Evolutionary conservation across 495 filamentous ascomycete species (phyloP).

Genomic region (Bacidia rubella): DNA sequence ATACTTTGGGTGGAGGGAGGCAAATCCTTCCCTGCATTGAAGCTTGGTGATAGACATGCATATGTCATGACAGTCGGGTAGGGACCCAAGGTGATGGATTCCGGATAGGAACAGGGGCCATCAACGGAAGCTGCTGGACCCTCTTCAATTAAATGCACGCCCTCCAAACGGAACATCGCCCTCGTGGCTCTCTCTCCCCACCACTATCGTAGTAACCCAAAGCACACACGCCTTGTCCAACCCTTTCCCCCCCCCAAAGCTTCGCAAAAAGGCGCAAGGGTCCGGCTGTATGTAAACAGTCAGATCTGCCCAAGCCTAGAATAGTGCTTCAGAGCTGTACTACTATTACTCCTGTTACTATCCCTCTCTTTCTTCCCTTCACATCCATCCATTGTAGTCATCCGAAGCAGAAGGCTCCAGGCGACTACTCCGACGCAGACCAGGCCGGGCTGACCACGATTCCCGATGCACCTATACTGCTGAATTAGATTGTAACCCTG

Average conservation of each 20-base stretch:
- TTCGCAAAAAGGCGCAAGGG: slow-evolving; percentile 2
- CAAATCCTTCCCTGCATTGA: neutral
- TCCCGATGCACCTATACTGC: no score
- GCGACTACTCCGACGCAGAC: no score
- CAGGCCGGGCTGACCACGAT: no score
- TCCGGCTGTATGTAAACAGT: neutral
- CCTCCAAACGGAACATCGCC: neutral
- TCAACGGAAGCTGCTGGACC: neutral
- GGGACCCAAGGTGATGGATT: neutral
- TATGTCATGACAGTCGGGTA: neutral
- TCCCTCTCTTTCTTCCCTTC: no score
- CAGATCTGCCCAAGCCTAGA: neutral
- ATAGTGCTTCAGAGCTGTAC: no score
- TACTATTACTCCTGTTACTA: no score
- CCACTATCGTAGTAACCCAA: neutral
- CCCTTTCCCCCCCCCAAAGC: neutral
- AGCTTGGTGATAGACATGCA: neutral
- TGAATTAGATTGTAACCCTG: no score
- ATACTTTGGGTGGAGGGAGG: no score
- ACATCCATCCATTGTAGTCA: no score
- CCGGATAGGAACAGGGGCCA: neutral
- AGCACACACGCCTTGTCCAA: neutral
- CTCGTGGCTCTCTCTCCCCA: neutral
- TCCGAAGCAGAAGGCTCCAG: no score
- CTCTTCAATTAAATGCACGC: no score